Base-by-base conservation (phyloP, 352 stramenopile species). In the Phytophthora sp. region DNA sequence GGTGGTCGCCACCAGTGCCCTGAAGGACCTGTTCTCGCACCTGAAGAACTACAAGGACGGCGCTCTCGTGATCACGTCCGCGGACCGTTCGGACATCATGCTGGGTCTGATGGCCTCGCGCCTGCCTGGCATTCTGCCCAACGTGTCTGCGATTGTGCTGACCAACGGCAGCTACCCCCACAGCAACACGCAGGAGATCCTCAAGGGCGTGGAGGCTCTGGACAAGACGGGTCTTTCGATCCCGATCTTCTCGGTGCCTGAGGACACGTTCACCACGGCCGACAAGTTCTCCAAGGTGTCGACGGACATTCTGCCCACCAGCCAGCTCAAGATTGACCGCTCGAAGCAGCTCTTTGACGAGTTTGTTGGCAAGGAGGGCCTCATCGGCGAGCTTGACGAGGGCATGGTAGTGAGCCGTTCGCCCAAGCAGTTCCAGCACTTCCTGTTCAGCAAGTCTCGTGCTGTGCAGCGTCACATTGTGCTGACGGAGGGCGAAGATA, bases 341-440 rank as follows among this genome's bases (percentile, higher is more conserved):
- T 90, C 76, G 37, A 79, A 82, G 57, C 76, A 66, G 21, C 48
- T 93, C 4, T 91, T 90, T 35, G 80, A 91, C 31, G 63, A 83
- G 43, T 82, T 80, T 60, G 76, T 93, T 0, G 81, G 78, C 23
- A 89, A 87, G 54, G 74, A 90, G 35, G 66, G 69, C 54, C 69
- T 93, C 15, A 77, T 93, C 35, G 82, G 84, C 11, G 74, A 89
- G 56, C 67, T 93, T 5, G 73, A 86, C 38, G 65, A 90, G 31
- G 79, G 80, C 8, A 76, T 85, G 46, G 77, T 87, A 7, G 61
- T 83, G 13, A 75, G 90, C 54, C 81, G 82, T 2, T 88, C 84
- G 15, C 87, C 87, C 9, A 94, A 93, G 75, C 83, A 94, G 45
- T 95, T 95, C 62, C 78, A 94, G 62, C 84, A 96, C 69, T 91